A percentile compares a stretch with the other conserved stretches of the same genome.
Conservation (phyloP, 2,329 filamentous ascomycete genomes). For the Lasiodiplodia gonubiensis region DNA sequence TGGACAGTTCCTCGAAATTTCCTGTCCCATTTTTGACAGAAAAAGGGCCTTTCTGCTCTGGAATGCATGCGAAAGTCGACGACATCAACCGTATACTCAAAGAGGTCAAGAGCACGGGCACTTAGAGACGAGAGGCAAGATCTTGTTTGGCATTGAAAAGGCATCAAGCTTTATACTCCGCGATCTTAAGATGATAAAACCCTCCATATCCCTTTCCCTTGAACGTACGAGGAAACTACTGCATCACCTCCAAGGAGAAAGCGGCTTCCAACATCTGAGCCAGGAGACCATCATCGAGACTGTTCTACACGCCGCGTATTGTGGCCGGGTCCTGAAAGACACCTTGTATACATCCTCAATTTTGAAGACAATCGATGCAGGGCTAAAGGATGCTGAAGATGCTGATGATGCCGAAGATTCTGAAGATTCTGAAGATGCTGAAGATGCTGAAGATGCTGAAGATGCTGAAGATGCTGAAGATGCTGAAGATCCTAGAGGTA, state of each 20-base stretch:
- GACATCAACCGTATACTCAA: neutral
- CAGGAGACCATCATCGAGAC: no score
- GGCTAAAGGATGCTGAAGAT: no score
- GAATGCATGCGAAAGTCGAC: neutral
- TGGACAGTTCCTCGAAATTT: neutral
- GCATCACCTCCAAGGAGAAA: neutral
- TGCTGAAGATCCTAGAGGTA: no score
- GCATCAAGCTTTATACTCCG: neutral
- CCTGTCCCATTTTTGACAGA: neutral
- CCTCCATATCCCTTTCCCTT: no score
- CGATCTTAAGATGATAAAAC: neutral
- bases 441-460: no score
- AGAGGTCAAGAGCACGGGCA: neutral
- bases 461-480: no score
- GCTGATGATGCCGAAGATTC: no score
- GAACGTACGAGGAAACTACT: neutral
- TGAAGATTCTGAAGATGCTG: no score
- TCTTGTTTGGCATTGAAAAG: neutral
- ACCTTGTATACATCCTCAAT: no score
- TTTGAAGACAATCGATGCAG: no score
- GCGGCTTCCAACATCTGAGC: neutral
- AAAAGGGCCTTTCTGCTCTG: neutral
- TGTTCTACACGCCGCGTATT: no score
- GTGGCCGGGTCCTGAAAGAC: no score
- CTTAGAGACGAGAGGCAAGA: neutral